Conservation (phyloP, 495 filamentous ascomycete species). For the Margaritispora aquatica region DNA sequence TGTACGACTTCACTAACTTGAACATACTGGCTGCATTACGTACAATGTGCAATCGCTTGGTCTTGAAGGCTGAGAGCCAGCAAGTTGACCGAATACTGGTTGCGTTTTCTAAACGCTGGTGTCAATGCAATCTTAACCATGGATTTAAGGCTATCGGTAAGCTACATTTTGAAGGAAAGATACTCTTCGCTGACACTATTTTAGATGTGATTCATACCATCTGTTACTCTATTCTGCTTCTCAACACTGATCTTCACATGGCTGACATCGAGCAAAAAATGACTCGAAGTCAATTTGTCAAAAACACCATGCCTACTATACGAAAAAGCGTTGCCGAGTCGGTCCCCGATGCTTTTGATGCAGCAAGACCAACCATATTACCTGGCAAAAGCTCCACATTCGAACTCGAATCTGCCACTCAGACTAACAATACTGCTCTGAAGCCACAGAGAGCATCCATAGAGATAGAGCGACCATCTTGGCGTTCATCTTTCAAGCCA, state of each 20-base stretch:
- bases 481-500: constrained; percentile 24
- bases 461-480: constrained; percentile 35
- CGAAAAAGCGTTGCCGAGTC: constrained; percentile 66
- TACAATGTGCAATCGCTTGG: constrained; percentile 71
- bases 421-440: background rate
- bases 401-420: constrained; percentile 17
- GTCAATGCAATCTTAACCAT: constrained; percentile 87
- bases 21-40: constrained; percentile 79
- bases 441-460: constrained; percentile 32
- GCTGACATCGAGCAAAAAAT: constrained; percentile 95
- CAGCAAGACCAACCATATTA: constrained; percentile 34
- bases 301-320: constrained; percentile 92
- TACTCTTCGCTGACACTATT: constrained; percentile 9
- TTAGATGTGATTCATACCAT: constrained; percentile 95
- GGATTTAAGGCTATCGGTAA: constrained; percentile 86
- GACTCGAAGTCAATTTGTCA: constrained; percentile 88
- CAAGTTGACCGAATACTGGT: constrained; percentile 93
- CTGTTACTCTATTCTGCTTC: constrained; percentile 87
- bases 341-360: constrained; percentile 58
- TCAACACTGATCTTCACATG: constrained; percentile 94
- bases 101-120: constrained; percentile 84
- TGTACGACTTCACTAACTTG: constrained; percentile 79
- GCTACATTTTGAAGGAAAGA: constrained; percentile 22
- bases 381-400: constrained; percentile 24
- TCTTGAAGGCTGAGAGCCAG: constrained; percentile 89